Base-by-base conservation (phyloP, 371 early-diverging fungal genomes). In the Lichtheimia ornata region DNA sequence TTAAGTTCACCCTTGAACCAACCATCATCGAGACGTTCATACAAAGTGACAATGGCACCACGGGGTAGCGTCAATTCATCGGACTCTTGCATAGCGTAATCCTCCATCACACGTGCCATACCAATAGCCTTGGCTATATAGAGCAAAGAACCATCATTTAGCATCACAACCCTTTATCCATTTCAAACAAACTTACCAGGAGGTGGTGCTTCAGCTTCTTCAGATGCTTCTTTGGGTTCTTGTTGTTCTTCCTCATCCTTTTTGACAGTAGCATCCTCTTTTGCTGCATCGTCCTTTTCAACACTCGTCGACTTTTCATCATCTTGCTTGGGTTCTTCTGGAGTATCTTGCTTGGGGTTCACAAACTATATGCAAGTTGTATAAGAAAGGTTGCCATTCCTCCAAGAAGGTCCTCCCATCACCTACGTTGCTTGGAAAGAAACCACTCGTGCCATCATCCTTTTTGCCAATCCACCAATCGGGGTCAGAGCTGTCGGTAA, bases 361-460 rank as follows among this genome's bases (percentile, higher is more conserved):
- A 72, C 75, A 73, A 72, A 74, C 70, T 73, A 40, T 20, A 5
- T 30, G 20, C 28, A 35, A 20, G 51, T 6, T 27, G 43, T 25
- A 11, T 5, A 50, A 6, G 50, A 12, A 58, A 11, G 35, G 11
- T 11, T 9, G 11, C 35, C 11, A 35, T 35, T 35, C 35, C 11
- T 35, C 35, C n/a, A n/a, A 56, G 35, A 63, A 44, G 35, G 24
- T 49, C 28, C 11, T 52, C 13, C 25, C 35, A 35, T 35, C 6
- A 52, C 74, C 74, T 77, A 88, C 89, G 61, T 90, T 91, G 62
- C 89, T 85, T 47, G 91, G 91, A 61, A 91, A 91, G 77, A 78
- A 88, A 15, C 91, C 91, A 56, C 64, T 58, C 41, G 81, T 70
- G 35, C 82, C 82, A 27, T 77, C 76, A 61, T 79, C 73, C 56